A percentile compares a stretch with the other conserved stretches of the same genome.
Conservation (phyloP, 768 basidiomycete species). For the Fomitopsis serialis region DNA sequence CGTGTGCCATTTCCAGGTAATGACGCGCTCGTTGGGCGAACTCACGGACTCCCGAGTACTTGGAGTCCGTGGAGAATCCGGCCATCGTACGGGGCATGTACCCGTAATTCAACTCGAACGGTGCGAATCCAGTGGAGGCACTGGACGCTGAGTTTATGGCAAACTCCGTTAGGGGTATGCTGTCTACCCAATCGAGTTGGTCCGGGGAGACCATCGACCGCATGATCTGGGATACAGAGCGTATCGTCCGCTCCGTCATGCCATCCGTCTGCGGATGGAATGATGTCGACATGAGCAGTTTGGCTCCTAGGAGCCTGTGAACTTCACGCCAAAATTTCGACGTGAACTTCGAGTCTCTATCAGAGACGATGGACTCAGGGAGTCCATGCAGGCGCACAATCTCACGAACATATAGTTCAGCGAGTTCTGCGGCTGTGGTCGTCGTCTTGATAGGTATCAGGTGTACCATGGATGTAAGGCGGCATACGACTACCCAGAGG, state of each 20-base stretch:
- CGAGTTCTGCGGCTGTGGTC: conserved; percentile 14
- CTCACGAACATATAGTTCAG: conserved; percentile 10
- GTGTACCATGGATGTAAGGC: too few relatives aligned
- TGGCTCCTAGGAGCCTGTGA: too few relatives aligned
- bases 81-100: too few relatives aligned
- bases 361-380: conserved; percentile 21
- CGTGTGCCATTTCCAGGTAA: too few relatives aligned
- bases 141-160: conserved; percentile 29
- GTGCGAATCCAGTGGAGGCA: conserved; percentile 29
- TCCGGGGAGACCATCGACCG: conserved; percentile 4
- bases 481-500: conserved; percentile 20
- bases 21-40: too few relatives aligned
- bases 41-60: too few relatives aligned
- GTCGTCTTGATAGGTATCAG: too few relatives aligned
- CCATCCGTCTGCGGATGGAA: too few relatives aligned
- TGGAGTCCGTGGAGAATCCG: too few relatives aligned
- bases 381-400: conserved; percentile 18
- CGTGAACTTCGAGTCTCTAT: conserved; percentile 30
- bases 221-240: conserved; percentile 10
- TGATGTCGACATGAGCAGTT: too few relatives aligned
- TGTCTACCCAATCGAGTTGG: conserved; percentile 26
- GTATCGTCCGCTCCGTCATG: conserved; percentile 12
- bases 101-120: conserved; percentile 23
- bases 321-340: too few relatives aligned
- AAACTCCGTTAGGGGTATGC: conserved; percentile 31